Conservation (phyloP, 257 asterid genomes). For the Misopates orontium region DNA sequence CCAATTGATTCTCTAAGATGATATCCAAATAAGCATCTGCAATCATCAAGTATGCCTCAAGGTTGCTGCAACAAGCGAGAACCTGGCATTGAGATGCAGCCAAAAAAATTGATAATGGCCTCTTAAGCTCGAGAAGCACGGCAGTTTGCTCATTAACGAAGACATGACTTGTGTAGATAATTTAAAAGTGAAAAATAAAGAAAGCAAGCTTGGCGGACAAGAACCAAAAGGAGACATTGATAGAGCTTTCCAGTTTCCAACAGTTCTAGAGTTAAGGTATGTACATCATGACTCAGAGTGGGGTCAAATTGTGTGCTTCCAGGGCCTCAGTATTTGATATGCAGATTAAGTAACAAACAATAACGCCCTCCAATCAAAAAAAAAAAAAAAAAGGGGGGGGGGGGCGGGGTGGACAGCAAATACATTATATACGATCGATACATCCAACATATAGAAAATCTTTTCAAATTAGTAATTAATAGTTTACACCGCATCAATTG, state of each 20-base stretch:
- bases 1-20: conserved; percentile 69
- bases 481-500: background rate
- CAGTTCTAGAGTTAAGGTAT: conserved; percentile 6
- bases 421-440: too few relatives aligned
- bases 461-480: background rate
- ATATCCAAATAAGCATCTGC: conserved; percentile 71
- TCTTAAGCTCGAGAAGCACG: conserved; percentile 22
- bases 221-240: conserved; percentile 13
- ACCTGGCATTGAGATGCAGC: conserved; percentile 56
- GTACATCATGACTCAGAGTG: conserved; percentile 13
- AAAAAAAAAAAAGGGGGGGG: too few relatives aligned
- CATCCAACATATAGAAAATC: too few relatives aligned
- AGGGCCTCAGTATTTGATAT: background rate
- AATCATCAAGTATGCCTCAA: conserved; percentile 63
- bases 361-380: background rate
- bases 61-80: conserved; percentile 48
- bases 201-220: conserved; percentile 18
- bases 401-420: too few relatives aligned
- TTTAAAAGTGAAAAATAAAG: conserved; percentile 16
- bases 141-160: conserved; percentile 17
- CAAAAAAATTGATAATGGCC: conserved; percentile 17
- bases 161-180: conserved; percentile 17
- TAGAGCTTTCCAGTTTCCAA: background rate
- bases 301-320: conserved; percentile 13
- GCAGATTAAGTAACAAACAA: background rate